Evolutionary conservation across 352 stramenopile genomes (phyloP).

Genomic region (Phytophthora sp.): DNA sequence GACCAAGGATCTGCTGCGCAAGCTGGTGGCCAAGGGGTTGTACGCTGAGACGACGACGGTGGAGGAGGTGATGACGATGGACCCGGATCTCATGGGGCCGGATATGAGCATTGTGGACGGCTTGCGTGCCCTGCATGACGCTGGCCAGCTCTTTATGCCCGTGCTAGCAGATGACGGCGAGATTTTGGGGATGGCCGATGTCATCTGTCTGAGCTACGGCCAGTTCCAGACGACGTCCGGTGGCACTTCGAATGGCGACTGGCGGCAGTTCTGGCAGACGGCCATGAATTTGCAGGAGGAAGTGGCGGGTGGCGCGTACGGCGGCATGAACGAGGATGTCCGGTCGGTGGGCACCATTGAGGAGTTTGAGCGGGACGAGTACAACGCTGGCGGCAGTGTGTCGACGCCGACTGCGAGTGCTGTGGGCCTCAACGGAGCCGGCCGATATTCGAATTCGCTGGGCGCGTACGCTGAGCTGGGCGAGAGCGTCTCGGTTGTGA

Average conservation of each 20-base stretch:
- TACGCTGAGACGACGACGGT: slow-evolving; percentile 78
- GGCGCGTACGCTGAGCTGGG: slow-evolving; percentile 83
- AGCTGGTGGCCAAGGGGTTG: slow-evolving; percentile 84
- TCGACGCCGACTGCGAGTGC: slow-evolving; percentile 44
- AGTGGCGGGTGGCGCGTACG: slow-evolving; percentile 71
- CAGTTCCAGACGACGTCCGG: slow-evolving; percentile 87
- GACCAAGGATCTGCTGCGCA: slow-evolving; percentile 86
- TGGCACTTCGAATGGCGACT: slow-evolving; percentile 76
- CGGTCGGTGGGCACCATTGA: slow-evolving; percentile 89
- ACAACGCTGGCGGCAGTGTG: slow-evolving; percentile 40
- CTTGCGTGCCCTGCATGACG: slow-evolving; percentile 86
- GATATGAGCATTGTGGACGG: slow-evolving; percentile 85
- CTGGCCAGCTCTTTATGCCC: slow-evolving; percentile 85
- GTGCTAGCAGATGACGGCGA: slow-evolving; percentile 80
- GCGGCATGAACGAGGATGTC: slow-evolving; percentile 64
- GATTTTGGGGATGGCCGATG: slow-evolving; percentile 87
- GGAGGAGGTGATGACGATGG: slow-evolving; percentile 86
- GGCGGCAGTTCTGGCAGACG: slow-evolving; percentile 89
- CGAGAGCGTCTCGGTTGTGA: slow-evolving; percentile 89
- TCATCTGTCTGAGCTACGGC: slow-evolving; percentile 87
- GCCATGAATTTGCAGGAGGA: slow-evolving; percentile 89
- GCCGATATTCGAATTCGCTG: slow-evolving; percentile 57
- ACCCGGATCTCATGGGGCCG: slow-evolving; percentile 77
- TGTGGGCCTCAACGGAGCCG: slow-evolving; percentile 42
- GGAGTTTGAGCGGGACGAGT: slow-evolving; percentile 89